Evolutionary conservation across 1,139 yeast species (phyloP).

Genomic region (Williopsis jadinii): DNA sequence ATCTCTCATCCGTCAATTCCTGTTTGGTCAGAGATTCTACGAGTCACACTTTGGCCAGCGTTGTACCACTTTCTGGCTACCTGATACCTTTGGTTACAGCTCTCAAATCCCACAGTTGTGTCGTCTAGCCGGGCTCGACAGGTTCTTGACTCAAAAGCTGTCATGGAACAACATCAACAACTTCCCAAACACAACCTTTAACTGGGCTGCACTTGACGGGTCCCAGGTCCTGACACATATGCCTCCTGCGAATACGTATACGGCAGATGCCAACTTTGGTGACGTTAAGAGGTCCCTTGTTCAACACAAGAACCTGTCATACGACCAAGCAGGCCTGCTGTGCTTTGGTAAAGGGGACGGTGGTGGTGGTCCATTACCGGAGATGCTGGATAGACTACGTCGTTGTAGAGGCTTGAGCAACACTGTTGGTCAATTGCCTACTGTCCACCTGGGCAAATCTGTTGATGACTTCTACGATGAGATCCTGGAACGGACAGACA

Average conservation of each 20-base stretch:
- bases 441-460: constrained; percentile 62
- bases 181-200: constrained; percentile 86
- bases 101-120: constrained; percentile 94
- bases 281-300: constrained; percentile 75
- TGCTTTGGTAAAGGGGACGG: constrained; percentile 95
- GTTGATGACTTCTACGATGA: constrained; percentile 75
- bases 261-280: constrained; percentile 88
- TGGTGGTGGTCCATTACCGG: constrained; percentile 96
- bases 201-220: constrained; percentile 94
- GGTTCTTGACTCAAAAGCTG: constrained; percentile 86
- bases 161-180: constrained; percentile 93
- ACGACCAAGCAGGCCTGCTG: constrained; percentile 73
- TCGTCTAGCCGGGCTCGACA: constrained; percentile 72
- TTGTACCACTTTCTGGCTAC: constrained; percentile 82
- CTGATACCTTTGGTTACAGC: constrained; percentile 95
- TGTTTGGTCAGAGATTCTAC: constrained; percentile 84
- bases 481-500: constrained; percentile 52
- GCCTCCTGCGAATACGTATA: constrained; percentile 97
- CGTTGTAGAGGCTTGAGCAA: constrained; percentile 85
- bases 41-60: constrained; percentile 70
- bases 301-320: constrained; percentile 78
- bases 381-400: constrained; percentile 86
- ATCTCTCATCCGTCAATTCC: constrained; percentile 78
- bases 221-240: constrained; percentile 90
- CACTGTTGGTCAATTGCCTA: constrained; percentile 73